Evolutionary conservation across 1,139 yeast genomes (phyloP).

Genomic region (Wickerhamomyces sp.): DNA sequence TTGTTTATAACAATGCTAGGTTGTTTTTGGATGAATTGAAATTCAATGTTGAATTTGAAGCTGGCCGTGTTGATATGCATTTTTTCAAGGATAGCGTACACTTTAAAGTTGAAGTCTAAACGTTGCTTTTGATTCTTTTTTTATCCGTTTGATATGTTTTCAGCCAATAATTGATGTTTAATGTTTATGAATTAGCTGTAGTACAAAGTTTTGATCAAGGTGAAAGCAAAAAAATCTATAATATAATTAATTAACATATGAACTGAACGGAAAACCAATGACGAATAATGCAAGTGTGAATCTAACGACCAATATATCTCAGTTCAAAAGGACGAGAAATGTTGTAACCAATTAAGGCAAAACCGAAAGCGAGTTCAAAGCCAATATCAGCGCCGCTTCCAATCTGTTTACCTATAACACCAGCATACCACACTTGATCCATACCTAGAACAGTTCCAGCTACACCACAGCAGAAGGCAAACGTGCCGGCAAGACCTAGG

Average conservation of each 20-base stretch:
- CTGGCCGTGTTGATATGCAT: neutral
- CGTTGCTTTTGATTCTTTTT: too few relatives aligned
- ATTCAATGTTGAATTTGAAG: neutral
- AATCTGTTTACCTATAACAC: slow-evolving; percentile 58
- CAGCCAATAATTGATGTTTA: too few relatives aligned
- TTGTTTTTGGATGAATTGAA: neutral
- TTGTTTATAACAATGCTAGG: neutral
- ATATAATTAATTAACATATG: neutral
- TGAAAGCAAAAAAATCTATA: neutral
- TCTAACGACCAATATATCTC: slow-evolving; percentile 51
- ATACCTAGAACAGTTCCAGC: slow-evolving; percentile 86
- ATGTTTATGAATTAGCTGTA: too few relatives aligned
- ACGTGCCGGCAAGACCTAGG: slow-evolving; percentile 68
- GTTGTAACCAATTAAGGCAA: slow-evolving; percentile 64
- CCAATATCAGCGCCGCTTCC: slow-evolving; percentile 84
- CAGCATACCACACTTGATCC: slow-evolving; percentile 80
- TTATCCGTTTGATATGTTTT: too few relatives aligned
- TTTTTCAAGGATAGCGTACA: neutral
- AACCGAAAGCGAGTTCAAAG: slow-evolving; percentile 69
- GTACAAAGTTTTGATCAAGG: too few relatives aligned
- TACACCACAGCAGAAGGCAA: slow-evolving; percentile 78
- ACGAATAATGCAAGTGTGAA: too few relatives aligned
- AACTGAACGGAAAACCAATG: neutral
- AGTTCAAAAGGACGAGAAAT: slow-evolving; percentile 63
- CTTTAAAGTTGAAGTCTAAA: neutral